A percentile compares a stretch with the other conserved stretches of the same genome.
These are phyloP conservation scores for Parascedosporium putredinis DNA, from an alignment of 2,329 filamentous ascomycete species.

Conservation along the genomic window DNA sequence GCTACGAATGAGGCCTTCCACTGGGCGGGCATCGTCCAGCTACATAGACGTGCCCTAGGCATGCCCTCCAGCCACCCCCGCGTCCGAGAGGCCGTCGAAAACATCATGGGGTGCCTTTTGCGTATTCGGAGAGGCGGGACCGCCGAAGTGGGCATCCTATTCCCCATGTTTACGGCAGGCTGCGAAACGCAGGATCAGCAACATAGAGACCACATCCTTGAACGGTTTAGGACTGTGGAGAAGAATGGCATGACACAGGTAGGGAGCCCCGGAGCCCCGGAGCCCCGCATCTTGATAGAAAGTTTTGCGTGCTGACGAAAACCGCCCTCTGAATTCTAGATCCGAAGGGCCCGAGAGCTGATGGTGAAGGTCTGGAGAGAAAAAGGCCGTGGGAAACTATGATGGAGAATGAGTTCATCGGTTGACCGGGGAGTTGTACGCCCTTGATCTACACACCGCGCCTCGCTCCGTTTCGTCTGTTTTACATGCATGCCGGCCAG, in stretches of 20 bases:
- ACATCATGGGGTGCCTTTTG: conserved; percentile 52
- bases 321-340: too few relatives aligned
- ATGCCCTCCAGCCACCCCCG: conserved; percentile 44
- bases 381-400: conserved; percentile 59
- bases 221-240: conserved; percentile 57
- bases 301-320: too few relatives aligned
- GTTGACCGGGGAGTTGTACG: too few relatives aligned
- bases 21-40: conserved; percentile 65
- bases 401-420: conserved; percentile 58
- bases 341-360: conserved; percentile 48
- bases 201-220: conserved; percentile 51
- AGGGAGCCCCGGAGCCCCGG: too few relatives aligned
- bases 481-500: too few relatives aligned
- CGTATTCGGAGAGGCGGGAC: conserved; percentile 55
- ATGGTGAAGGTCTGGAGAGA: conserved; percentile 63
- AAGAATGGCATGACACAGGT: conserved; percentile 69
- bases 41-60: conserved; percentile 62
- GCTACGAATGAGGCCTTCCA: conserved; percentile 72
- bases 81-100: conserved; percentile 52
- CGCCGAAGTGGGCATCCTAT: conserved; percentile 65
- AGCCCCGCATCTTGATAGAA: too few relatives aligned
- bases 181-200: conserved; percentile 53
- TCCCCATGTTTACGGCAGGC: conserved; percentile 75
- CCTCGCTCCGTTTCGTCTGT: background rate
- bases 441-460: background rate